Evolutionary conservation across 805 yeast species (phyloP).

Genomic region (Phaffomyces thermotolerans): DNA sequence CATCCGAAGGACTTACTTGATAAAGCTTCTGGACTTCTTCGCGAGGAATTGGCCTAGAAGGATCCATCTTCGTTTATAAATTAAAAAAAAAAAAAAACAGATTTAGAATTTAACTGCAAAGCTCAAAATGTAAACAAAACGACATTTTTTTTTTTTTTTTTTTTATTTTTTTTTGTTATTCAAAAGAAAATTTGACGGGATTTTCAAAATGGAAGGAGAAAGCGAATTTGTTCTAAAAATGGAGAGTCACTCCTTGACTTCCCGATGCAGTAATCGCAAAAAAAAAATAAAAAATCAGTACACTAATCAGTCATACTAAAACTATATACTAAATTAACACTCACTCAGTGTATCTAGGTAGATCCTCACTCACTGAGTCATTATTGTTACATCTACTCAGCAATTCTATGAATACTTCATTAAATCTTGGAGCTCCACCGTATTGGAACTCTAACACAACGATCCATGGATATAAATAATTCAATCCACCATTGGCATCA

Average conservation of each 20-base stretch:
- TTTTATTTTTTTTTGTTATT: no score
- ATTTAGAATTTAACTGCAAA: no score
- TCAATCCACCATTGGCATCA: conserved; percentile 27
- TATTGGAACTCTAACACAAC: conserved; percentile 35
- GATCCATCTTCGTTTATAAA: conserved; percentile 15
- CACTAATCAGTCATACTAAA: no score
- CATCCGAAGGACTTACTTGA: conserved; percentile 12
- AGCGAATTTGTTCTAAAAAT: neutral
- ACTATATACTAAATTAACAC: no score
- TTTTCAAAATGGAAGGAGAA: neutral
- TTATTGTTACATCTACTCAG: conserved; percentile 32
- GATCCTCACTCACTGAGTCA: conserved; percentile 28
- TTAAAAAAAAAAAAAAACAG: neutral
- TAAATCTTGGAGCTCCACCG: conserved; percentile 42
- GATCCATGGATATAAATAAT: conserved; percentile 30
- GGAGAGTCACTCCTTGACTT: neutral
- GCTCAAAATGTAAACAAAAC: no score
- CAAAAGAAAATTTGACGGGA: neutral
- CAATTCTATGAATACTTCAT: conserved; percentile 26
- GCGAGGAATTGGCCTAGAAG: conserved; percentile 17
- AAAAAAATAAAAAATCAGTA: no score
- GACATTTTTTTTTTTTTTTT: no score
- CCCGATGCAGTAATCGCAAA: conserved; percentile 6
- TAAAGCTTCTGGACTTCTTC: conserved; percentile 25
- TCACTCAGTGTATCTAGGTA: conserved; percentile 33